Percentiles rank a stretch among this genome's conserved stretches.
These are phyloP conservation scores for Clathrospora elynae DNA, from an alignment of 2,329 filamentous ascomycete genomes.

Conservation along the genomic window DNA sequence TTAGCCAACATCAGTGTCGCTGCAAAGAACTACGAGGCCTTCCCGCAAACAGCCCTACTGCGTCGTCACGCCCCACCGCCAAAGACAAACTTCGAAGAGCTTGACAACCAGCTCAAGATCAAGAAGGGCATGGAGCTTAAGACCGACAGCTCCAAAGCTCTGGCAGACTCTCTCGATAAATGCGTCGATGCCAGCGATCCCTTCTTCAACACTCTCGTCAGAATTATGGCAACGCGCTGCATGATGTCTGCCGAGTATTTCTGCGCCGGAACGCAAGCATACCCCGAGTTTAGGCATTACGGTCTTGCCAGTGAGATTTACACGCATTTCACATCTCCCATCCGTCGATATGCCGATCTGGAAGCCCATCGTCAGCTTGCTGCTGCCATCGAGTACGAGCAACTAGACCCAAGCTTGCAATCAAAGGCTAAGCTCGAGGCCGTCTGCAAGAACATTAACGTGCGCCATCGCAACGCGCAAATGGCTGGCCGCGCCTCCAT, in stretches of 20 bases:
- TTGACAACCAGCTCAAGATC: conserved; percentile 85
- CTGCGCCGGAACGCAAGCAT: conserved; percentile 88
- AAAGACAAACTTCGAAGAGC: conserved; percentile 94
- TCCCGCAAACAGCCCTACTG: conserved; percentile 92
- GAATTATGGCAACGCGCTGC: conserved; percentile 96
- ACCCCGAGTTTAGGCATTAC: conserved; percentile 95
- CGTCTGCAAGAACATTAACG: conserved; percentile 98
- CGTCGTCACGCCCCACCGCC: conserved; percentile 91
- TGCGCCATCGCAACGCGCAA: conserved; percentile 95
- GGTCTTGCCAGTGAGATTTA: conserved; percentile 96
- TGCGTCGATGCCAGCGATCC: conserved; percentile 81
- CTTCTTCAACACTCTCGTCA: conserved; percentile 98
- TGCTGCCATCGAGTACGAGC: conserved; percentile 91
- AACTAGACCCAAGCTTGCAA: conserved; percentile 78
- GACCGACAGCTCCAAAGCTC: conserved; percentile 85
- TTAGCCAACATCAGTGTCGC: conserved; percentile 97
- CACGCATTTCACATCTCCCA: conserved; percentile 97
- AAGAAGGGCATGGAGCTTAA: conserved; percentile 81
- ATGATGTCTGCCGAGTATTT: conserved; percentile 99
- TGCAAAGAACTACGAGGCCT: conserved; percentile 84
- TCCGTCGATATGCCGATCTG: conserved; percentile 96
- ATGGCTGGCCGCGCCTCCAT: conserved; percentile 92
- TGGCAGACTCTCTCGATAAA: conserved; percentile 86
- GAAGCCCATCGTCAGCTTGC: conserved; percentile 93
- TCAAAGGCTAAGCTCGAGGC: conserved; percentile 85